phyloP scores from a whole-genome alignment of 352 stramenopile species.

The Globisporangium solare region DNA sequence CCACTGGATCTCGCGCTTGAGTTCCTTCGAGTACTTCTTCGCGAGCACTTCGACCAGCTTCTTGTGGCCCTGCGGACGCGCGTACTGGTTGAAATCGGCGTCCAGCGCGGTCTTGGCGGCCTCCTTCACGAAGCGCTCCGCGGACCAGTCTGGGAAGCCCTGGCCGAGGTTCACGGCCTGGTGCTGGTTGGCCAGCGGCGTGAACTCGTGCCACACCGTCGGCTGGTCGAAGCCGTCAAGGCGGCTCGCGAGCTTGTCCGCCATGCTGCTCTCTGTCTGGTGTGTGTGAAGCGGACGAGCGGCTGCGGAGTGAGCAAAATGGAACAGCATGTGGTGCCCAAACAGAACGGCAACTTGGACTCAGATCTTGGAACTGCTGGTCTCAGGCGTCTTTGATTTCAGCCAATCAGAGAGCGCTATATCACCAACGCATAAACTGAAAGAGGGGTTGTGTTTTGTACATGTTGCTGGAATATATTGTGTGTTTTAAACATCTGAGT shows the following conservation, averaged over 20 bases:
- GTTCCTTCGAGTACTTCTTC: conserved; percentile 88
- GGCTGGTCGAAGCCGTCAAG: conserved; percentile 72
- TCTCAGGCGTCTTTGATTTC: not conserved
- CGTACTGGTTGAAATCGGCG: conserved; percentile 94
- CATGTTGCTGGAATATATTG: too few relatives aligned
- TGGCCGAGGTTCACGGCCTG: conserved; percentile 91
- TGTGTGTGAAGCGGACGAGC: too few relatives aligned
- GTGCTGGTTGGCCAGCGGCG: conserved; percentile 81
- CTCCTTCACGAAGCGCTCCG: conserved; percentile 92
- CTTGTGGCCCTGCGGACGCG: conserved; percentile 84
- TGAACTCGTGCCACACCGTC: conserved; percentile 89
- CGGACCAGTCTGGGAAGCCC: conserved; percentile 93
- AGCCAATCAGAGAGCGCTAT: not conserved
- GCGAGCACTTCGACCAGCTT: conserved; percentile 83
- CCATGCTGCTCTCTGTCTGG: conserved; percentile 31
- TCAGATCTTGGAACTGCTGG: not conserved
- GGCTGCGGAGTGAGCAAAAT: not conserved
- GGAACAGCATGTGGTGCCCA: not conserved
- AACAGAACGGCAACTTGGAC: not conserved
- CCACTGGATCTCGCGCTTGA: conserved; percentile 82
- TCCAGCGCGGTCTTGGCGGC: conserved; percentile 91
- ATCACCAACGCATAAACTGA: not conserved
- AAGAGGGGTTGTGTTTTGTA: too few relatives aligned
- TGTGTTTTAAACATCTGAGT: too few relatives aligned
- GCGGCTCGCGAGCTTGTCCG: conserved; percentile 52